phyloP scores from a whole-genome alignment of 192 early-diverging fungal genomes.

The Rhizophagus clarus region DNA sequence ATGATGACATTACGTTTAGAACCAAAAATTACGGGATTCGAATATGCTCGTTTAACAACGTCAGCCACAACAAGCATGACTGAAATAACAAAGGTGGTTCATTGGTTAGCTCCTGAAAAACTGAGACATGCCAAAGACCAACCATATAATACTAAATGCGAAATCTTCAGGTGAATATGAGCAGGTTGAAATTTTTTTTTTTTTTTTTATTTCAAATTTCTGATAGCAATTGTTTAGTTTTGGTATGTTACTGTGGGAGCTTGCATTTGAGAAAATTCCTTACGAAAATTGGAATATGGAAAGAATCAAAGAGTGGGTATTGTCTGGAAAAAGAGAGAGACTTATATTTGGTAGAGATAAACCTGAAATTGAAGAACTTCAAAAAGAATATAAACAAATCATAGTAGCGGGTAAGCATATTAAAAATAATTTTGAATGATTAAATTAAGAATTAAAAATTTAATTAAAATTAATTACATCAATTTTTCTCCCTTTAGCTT shows the following conservation, averaged over 20 bases:
- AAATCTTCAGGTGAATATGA: constrained; percentile 17
- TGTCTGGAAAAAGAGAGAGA: background rate
- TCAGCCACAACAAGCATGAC: background rate
- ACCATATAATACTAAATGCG: constrained; percentile 27
- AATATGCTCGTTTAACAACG: background rate
- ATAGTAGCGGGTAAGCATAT: background rate
- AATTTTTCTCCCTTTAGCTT: background rate
- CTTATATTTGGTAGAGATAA: background rate
- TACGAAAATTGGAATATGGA: constrained; percentile 6
- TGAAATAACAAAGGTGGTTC: constrained; percentile 2
- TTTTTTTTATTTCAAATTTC: background rate
- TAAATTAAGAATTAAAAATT: no score
- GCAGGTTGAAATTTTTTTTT: background rate
- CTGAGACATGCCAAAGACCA: background rate
- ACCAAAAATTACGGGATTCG: constrained; percentile 22
- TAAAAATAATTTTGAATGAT: no score
- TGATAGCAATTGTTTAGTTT: background rate
- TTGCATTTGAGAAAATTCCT: constrained; percentile 6
- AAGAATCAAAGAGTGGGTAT: background rate
- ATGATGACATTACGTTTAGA: constrained; percentile 9
- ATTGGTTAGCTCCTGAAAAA: constrained; percentile 30
- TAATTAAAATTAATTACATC: no score
- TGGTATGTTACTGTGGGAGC: constrained; percentile 5
- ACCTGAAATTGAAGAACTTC: background rate
- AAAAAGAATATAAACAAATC: background rate